A percentile compares a stretch with the other conserved stretches of the same genome.
These are phyloP conservation scores for Calocybe indica DNA, from an alignment of 768 basidiomycete species.

Conservation along the genomic window DNA sequence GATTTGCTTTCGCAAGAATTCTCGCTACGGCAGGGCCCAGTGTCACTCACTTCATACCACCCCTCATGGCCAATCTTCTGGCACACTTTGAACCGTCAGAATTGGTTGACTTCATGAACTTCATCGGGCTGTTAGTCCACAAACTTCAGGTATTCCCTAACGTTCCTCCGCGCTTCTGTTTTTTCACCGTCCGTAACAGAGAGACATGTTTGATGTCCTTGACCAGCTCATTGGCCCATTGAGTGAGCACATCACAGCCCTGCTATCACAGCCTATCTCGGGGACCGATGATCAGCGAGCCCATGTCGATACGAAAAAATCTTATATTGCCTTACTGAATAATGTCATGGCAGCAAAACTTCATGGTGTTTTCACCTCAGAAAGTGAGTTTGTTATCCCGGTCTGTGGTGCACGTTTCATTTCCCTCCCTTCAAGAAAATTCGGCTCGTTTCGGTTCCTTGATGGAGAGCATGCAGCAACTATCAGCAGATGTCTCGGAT, in stretches of 20 bases:
- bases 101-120: constrained; percentile 92
- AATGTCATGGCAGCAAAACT: constrained; percentile 78
- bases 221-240: constrained; percentile 89
- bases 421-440: constrained; percentile 24
- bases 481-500: constrained; percentile 76
- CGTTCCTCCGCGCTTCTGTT: constrained; percentile 1
- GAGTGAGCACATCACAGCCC: constrained; percentile 69
- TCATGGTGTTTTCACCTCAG: constrained; percentile 80
- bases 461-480: constrained; percentile 63
- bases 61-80: constrained; percentile 86
- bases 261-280: constrained; percentile 74
- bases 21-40: constrained; percentile 80
- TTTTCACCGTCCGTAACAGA: constrained; percentile 33
- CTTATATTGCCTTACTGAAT: constrained; percentile 80
- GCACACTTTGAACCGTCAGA: constrained; percentile 90
- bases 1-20: constrained; percentile 90
- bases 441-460: constrained; percentile 65
- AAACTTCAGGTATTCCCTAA: constrained; percentile 66
- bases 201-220: constrained; percentile 80
- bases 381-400: constrained; percentile 47
- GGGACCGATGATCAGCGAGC: constrained; percentile 85
- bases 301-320: constrained; percentile 79
- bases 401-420: background rate
- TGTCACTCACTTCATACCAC: constrained; percentile 82
- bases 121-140: constrained; percentile 87